Evolutionary conservation across 75 land plant species (phyloP), one percentile per base, ranked within the genome.

Genomic region (Sequoia sempervirens): DNA sequence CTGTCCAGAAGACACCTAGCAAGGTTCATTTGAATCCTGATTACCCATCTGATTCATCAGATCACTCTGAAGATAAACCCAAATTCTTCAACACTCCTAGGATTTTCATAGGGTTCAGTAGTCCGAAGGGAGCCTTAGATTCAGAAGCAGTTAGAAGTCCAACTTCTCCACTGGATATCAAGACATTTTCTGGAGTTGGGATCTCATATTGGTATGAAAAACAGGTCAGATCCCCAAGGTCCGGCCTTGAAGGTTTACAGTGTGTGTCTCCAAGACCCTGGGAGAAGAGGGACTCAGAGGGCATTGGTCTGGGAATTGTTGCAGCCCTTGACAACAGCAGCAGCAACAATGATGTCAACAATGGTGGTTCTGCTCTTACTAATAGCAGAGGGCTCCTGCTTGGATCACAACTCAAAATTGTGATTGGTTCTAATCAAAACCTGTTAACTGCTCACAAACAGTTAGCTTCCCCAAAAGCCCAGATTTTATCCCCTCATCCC

Each of bases 281-380:
- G 81, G 87, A 36, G 40, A 85, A 75, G 56, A 86, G 73, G 61
- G 83, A 80, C 14, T 70, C 80, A 52, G 88, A 87, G 17, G 88
- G 88, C 36, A 58, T 87, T 47, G 88, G 88, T 6, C 75, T 87
- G 2, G 88, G 88, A 50, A 87, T 87, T 80, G 87, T 81, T 13
- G 88, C 82, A 72, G 86, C 87, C 6, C 53, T 85, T 41, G 45
- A 85, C 38, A 81, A 12, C 69, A 81, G 70, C 68, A 28, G 82
- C 82, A 80, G 40, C 34, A 80, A 43, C 82, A 47, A 52, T 34
- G 82, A 81, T 41, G 69, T 75, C 56, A 81, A 50, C 32, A 70
- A 70, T 32, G 36, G 73, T 10, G 79, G 80, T 32, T 5, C 47
- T 45, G 50, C 80, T 47, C 45, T 78, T 26, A 37, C 50, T n/a